Evolutionary conservation across 768 basidiomycete genomes (phyloP), one percentile per base, ranked within the genome.

Genomic region (Leccinum imitatum): DNA sequence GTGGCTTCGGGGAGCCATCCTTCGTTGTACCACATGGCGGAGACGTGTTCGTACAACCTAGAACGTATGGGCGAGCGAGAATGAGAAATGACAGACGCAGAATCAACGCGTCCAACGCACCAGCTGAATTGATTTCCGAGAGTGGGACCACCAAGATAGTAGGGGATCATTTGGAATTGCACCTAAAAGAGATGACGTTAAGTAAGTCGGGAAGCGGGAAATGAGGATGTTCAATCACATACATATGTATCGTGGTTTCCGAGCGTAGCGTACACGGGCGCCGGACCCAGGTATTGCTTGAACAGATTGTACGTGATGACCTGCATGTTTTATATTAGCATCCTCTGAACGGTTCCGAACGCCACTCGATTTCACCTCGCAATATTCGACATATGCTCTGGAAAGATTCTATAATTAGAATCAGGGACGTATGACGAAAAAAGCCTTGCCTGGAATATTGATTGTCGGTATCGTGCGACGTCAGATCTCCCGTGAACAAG

Each of bases 201-300:
- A 47, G 31, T 52, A 15, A 47, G 31, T 54, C 11, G 3, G 9
- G 14, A 35, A 35, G 25, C 7, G 3, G 5, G 51, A 6, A 0
- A 8, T 11, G 8, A 19, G 44, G 11, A 15, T 46, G 0, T 23
- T 41, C 14, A 50, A 47, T 19, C 62, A 87, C 85, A 71, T 61
- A 87, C 85, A 71, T 89, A 89, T 54, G 79, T 84, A 66, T 91
- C 89, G 63, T 90, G 89, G 69, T 91, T 91, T 6, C 89, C 89
- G 4, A 90, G 75, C 1, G 85, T 82, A 10, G 86, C 82, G 61
- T 89, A 90, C 1, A 90, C 80, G 17, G 89, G 87, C 0, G 86
- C 83, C 5, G 81, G 76, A 15, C 84, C 84, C 33, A 90, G 76
- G 61, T 77, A 78, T 25, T 74, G 71, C 68, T 80, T 86, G 72